A percentile compares a stretch with the other conserved stretches of the same genome.
These are phyloP conservation scores for Umbelopsis isabellina DNA, from an alignment of 192 early-diverging fungal species.

Conservation along the genomic window DNA sequence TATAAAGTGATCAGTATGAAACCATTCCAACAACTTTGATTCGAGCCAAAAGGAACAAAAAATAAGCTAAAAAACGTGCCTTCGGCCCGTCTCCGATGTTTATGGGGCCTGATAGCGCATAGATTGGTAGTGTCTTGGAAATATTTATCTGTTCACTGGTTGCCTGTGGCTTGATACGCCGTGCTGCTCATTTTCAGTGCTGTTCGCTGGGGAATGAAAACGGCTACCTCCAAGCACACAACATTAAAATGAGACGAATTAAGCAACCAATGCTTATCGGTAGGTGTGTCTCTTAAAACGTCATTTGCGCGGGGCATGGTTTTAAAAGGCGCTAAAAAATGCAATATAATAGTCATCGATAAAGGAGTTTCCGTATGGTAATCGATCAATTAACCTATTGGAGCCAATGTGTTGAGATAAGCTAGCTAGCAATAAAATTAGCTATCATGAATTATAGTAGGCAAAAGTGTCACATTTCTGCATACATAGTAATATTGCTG, in stretches of 20 bases:
- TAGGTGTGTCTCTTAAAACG: neutral
- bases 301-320: slow-evolving; percentile 15
- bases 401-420: neutral
- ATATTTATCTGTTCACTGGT: too few relatives aligned
- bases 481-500: too few relatives aligned
- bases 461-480: too few relatives aligned
- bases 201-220: too few relatives aligned
- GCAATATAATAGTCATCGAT: slow-evolving; percentile 17
- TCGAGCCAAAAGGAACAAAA: neutral
- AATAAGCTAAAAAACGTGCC: slow-evolving; percentile 2
- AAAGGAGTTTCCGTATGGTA: neutral
- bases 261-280: too few relatives aligned
- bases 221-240: too few relatives aligned
- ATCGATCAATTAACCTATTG: neutral
- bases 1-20: slow-evolving; percentile 19
- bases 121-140: too few relatives aligned
- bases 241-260: too few relatives aligned
- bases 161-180: too few relatives aligned
- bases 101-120: neutral
- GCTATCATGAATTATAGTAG: too few relatives aligned
- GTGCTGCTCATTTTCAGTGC: too few relatives aligned
- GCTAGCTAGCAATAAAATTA: neutral
- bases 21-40: slow-evolving; percentile 1
- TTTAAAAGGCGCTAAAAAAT: slow-evolving; percentile 14
- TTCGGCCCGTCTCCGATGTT: slow-evolving; percentile 17